Base-by-base conservation (phyloP, 805 yeast genomes). In the Sugiyamaella smithiae region DNA sequence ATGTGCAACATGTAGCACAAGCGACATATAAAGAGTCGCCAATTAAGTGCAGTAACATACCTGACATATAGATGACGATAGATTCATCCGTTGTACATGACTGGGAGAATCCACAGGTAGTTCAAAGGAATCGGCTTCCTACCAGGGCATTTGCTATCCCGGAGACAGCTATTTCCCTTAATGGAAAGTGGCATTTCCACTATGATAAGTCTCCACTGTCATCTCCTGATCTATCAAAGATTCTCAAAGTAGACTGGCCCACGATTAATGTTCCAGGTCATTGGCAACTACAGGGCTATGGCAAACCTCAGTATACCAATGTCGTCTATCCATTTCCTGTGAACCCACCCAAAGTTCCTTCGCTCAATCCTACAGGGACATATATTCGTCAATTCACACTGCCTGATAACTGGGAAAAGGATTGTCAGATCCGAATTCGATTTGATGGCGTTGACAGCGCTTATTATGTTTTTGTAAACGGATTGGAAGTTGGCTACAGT, bases 391-490 rank as follows among this genome's bases (percentile, higher is more conserved):
- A 26, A 3, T 67, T 67, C 51, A 23, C 46, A 17, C 53, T 62
- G 2, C 51, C 49, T 17, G 53, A 52, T 1, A 45, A 47, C 4
- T 53, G 57, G 50, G 54, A 58, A 46, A 33, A 40, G 22, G 53
- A 50, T 1, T 47, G 57, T 7, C 51, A 57, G 19, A 44, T 55
- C 16, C 42, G 69, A 14, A 43, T 67, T 7, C 53, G 69, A 28
- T 67, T 67, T 45, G 69, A 65, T 47, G 70, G 71, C 7, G 70
- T 67, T n/a, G 70, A 67, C 45, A 58, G 59, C 25, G 67, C 68
- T 5, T 67, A 55, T 49, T 65, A 64, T 48, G 65, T 66, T 9
- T 61, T 59, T 45, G 49, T 67, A 9, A 67, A 67, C 52, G 66
- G 64, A 5, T 26, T 43, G 12, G 46, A 55, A 16, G 64, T 67